These are phyloP conservation scores for Cyberlindnera samutprakarnensis DNA, from an alignment of 805 yeast species.

Conservation along the genomic window DNA sequence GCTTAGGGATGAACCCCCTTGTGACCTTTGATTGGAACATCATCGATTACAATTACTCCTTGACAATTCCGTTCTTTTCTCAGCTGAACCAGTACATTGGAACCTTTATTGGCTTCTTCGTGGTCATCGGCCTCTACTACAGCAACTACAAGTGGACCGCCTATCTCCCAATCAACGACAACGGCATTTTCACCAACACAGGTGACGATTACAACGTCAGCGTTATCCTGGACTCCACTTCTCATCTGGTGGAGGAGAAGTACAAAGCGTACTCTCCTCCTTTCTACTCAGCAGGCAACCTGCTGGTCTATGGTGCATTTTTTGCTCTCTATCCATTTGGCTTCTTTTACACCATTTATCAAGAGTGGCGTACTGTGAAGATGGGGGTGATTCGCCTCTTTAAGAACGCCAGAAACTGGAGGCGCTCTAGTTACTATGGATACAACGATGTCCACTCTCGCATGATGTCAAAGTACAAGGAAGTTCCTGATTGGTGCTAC, in stretches of 20 bases:
- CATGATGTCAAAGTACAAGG: conserved; percentile 50
- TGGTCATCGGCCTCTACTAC: conserved; percentile 32
- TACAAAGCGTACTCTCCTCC: conserved; percentile 58
- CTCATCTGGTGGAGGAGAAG: conserved; percentile 34
- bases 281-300: conserved; percentile 54
- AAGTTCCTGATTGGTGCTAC: conserved; percentile 50
- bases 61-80: conserved; percentile 39
- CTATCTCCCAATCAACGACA: conserved; percentile 39
- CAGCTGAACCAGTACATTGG: conserved; percentile 28
- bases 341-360: conserved; percentile 35
- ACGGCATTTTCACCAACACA: conserved; percentile 41
- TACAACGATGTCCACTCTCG: conserved; percentile 24
- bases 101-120: conserved; percentile 24
- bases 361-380: conserved; percentile 34
- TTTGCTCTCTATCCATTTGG: conserved; percentile 40
- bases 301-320: conserved; percentile 50
- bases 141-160: conserved; percentile 32
- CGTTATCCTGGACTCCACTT: conserved; percentile 34
- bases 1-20: conserved; percentile 47
- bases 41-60: conserved; percentile 15
- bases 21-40: conserved; percentile 48
- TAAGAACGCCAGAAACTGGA: background rate
- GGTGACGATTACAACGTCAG: conserved; percentile 42
- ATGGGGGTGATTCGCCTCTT: background rate
- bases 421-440: conserved; percentile 1